phyloP scores from a whole-genome alignment of 441 rosid species.

The Populus hybrid region DNA sequence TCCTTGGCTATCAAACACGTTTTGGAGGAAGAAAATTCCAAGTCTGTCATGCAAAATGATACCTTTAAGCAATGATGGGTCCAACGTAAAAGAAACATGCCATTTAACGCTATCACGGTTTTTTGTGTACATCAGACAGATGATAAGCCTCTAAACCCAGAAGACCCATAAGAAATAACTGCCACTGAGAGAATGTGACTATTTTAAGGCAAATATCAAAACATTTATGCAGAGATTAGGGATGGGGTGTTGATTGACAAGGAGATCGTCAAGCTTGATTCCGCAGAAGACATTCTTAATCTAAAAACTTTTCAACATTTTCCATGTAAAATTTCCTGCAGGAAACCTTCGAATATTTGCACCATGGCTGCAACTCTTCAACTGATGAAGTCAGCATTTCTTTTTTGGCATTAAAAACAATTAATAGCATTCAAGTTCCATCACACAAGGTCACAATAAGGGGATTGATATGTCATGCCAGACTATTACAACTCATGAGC shows the following conservation, averaged over 20 bases:
- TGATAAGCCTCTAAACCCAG: neutral
- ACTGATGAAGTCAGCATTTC: neutral
- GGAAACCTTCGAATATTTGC: neutral
- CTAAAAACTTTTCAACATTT: neutral
- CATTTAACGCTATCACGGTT: neutral
- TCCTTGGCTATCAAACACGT: neutral
- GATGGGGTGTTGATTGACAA: too few species aligned
- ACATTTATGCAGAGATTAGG: too few species aligned
- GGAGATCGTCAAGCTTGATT: neutral
- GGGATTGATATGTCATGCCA: neutral
- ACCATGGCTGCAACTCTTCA: neutral
- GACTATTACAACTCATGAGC: neutral
- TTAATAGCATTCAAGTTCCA: neutral
- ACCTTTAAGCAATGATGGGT: neutral
- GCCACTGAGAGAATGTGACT: neutral
- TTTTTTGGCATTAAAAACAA: neutral
- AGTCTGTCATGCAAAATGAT: neutral
- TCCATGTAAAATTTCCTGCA: neutral
- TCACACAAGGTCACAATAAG: neutral
- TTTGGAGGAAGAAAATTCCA: neutral
- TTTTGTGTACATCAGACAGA: neutral
- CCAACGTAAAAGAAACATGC: neutral
- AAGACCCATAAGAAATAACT: neutral
- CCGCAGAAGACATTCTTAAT: neutral
- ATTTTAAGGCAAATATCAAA: neutral